phyloP scores from a whole-genome alignment of 192 early-diverging fungal genomes.

The Linderina pennispora region DNA sequence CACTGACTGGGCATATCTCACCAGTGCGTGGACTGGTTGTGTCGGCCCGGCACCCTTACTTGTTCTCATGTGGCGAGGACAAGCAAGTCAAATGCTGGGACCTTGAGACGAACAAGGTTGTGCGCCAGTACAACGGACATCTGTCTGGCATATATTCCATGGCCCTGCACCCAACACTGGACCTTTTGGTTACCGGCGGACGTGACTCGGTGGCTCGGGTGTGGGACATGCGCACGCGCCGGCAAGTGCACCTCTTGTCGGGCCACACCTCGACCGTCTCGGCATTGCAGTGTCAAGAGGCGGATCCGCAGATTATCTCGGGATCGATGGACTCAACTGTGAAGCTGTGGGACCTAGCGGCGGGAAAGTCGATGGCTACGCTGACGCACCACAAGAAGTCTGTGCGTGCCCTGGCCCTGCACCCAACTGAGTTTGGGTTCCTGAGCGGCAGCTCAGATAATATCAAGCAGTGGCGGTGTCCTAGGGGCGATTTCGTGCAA shows the following conservation, averaged over 20 bases:
- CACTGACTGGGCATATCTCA: conserved; percentile 95
- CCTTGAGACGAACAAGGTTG: conserved; percentile 97
- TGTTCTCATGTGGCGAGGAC: conserved; percentile 97
- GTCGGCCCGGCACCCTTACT: conserved; percentile 90
- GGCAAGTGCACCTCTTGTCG: conserved; percentile 78
- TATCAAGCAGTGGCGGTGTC: conserved; percentile 97
- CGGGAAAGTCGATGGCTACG: conserved; percentile 88
- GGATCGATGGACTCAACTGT: conserved; percentile 92
- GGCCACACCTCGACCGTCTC: conserved; percentile 87
- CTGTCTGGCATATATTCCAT: conserved; percentile 90
- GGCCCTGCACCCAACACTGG: conserved; percentile 88
- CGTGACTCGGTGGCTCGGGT: conserved; percentile 93
- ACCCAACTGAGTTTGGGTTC: conserved; percentile 93
- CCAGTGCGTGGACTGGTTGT: conserved; percentile 92
- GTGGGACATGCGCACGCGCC: conserved; percentile 99
- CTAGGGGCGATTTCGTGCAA: conserved; percentile 90
- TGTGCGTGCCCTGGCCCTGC: conserved; percentile 85
- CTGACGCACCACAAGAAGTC: conserved; percentile 99
- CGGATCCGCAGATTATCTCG: conserved; percentile 95
- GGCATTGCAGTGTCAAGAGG: conserved; percentile 85
- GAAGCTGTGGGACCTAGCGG: conserved; percentile 93
- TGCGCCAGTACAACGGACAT: conserved; percentile 98
- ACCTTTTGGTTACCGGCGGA: conserved; percentile 90
- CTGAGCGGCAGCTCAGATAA: conserved; percentile 82
- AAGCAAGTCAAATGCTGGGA: conserved; percentile 99